A percentile compares a stretch with the other conserved stretches of the same genome.
These are phyloP conservation scores for Umbelopsis ramanniana DNA, from an alignment of 192 early-diverging fungal genomes.

Conservation along the genomic window DNA sequence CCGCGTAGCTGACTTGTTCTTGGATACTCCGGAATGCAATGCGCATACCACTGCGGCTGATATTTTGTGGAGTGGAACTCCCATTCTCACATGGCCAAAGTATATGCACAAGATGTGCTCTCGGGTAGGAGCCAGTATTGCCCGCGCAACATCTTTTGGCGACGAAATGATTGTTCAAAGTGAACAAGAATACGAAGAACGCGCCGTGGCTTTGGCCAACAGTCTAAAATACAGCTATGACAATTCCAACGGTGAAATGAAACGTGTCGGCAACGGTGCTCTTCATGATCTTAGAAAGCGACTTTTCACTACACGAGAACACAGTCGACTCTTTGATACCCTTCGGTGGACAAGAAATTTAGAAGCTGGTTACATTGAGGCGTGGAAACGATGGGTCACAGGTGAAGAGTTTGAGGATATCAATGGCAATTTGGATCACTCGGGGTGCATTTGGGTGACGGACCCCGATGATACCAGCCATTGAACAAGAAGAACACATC, in stretches of 20 bases:
- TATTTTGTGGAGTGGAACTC: constrained; percentile 94
- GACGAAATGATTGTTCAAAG: constrained; percentile 66
- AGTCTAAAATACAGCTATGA: constrained; percentile 52
- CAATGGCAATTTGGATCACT: constrained; percentile 13
- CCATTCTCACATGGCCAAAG: constrained; percentile 87
- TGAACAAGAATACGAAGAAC: constrained; percentile 69
- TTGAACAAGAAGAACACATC: not conserved
- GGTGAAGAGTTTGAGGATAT: constrained; percentile 60
- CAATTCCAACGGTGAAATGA: constrained; percentile 30
- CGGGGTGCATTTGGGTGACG: constrained; percentile 46
- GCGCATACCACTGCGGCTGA: constrained; percentile 96
- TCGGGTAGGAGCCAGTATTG: constrained; percentile 87
- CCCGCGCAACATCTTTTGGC: constrained; percentile 77
- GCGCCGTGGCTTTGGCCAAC: constrained; percentile 65
- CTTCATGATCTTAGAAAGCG: constrained; percentile 67
- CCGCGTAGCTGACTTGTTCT: constrained; percentile 87
- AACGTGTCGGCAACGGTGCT: constrained; percentile 50
- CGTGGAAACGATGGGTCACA: constrained; percentile 76
- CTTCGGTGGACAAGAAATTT: constrained; percentile 82
- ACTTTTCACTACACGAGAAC: constrained; percentile 81
- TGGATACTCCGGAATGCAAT: constrained; percentile 97
- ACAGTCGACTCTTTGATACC: constrained; percentile 88
- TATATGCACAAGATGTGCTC: constrained; percentile 91
- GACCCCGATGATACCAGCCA: constrained; percentile 42
- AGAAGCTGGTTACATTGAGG: constrained; percentile 71